These are phyloP conservation scores for Hexamita inflata DNA, from an alignment of 208 protist genomes.

Conservation along the genomic window DNA sequence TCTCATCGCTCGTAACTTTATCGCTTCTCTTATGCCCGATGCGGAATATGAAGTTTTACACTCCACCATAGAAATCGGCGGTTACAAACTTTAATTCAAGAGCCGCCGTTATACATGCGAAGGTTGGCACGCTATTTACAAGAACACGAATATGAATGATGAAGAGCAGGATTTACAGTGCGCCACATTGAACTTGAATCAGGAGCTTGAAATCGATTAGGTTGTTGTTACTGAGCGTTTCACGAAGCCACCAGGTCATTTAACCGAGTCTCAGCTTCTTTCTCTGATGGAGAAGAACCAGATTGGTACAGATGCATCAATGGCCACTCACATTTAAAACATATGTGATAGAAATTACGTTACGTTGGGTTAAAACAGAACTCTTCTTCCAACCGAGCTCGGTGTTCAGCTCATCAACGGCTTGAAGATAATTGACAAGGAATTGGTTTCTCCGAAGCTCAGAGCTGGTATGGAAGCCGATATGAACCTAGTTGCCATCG, in stretches of 20 bases:
- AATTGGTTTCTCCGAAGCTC: slow-evolving; percentile 70
- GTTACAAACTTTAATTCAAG: neutral
- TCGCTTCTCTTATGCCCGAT: slow-evolving; percentile 44
- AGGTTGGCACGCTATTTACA: slow-evolving; percentile 10
- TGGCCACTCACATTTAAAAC: slow-evolving; percentile 55
- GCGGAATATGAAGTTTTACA: neutral
- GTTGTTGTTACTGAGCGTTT: slow-evolving; percentile 26
- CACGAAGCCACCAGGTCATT: slow-evolving; percentile 44
- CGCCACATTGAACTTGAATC: neutral
- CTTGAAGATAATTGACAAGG: slow-evolving; percentile 69
- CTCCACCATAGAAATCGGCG: neutral
- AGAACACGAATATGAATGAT: neutral
- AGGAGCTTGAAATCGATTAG: neutral
- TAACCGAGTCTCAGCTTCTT: slow-evolving; percentile 55
- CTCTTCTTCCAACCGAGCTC: slow-evolving; percentile 68
- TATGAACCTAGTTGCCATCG: slow-evolving; percentile 69
- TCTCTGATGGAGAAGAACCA: slow-evolving; percentile 53
- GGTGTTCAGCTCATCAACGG: slow-evolving; percentile 70
- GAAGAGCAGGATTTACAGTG: neutral
- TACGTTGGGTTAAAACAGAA: neutral
- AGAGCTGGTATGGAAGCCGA: slow-evolving; percentile 69
- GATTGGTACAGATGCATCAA: slow-evolving; percentile 59
- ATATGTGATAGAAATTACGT: slow-evolving; percentile 51
- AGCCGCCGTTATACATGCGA: neutral
- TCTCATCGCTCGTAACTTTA: slow-evolving; percentile 46